Conservation (phyloP, 495 filamentous ascomycete genomes). For the Evernia prunastri region DNA sequence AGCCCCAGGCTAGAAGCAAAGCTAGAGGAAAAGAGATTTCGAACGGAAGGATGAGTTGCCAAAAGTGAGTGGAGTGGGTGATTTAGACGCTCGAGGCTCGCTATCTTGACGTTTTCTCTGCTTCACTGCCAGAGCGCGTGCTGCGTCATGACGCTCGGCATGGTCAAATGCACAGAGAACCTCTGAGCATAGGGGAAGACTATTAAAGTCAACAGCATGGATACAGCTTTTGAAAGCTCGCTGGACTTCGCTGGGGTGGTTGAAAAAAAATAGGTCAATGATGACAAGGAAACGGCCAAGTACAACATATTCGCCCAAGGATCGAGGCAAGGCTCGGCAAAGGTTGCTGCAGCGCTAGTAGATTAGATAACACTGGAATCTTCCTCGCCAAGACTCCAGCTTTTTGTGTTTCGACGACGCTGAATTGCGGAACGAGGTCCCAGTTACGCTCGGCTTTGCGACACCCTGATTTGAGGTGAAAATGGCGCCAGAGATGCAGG, state of each 20-base stretch:
- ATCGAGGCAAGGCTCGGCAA: neutral
- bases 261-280: neutral
- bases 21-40: neutral
- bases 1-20: conserved; percentile 6
- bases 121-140: conserved; percentile 9
- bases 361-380: conserved; percentile 3
- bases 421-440: too few species aligned
- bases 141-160: neutral
- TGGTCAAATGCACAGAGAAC: neutral
- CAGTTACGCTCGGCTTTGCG: too few species aligned
- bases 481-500: conserved; percentile 11
- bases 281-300: conserved; percentile 14
- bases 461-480: neutral
- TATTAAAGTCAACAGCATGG: neutral
- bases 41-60: neutral
- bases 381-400: too few species aligned
- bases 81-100: conserved; percentile 7
- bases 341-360: neutral
- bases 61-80: conserved; percentile 13
- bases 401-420: neutral
- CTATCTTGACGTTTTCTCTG: conserved; percentile 14
- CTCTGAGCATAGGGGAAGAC: neutral
- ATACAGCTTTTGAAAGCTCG: neutral
- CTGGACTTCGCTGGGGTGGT: neutral
- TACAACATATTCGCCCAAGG: neutral